Conservation (phyloP, 768 basidiomycete species). For the Multifurca ochricompacta region DNA sequence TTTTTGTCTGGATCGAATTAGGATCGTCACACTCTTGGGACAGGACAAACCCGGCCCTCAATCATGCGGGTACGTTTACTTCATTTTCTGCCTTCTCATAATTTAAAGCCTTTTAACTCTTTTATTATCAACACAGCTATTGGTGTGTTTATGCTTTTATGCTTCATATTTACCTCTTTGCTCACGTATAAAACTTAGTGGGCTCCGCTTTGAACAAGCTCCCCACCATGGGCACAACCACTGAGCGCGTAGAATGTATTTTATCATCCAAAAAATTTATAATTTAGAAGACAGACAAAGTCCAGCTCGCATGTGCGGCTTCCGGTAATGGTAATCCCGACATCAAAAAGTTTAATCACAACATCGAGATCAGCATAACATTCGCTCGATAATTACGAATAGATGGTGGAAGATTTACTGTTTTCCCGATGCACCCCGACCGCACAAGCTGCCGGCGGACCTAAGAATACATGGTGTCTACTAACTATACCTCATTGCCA, state of each 20-base stretch:
- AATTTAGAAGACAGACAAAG: background rate
- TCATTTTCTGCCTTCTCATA: constrained; percentile 11
- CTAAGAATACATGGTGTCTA: constrained; percentile 29
- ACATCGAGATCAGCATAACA: background rate
- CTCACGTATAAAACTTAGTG: constrained; percentile 39
- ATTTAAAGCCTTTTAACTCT: background rate
- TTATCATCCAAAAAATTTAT: background rate
- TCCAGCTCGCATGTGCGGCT: background rate
- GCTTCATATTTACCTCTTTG: background rate
- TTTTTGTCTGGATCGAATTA: background rate
- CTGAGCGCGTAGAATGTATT: constrained; percentile 15
- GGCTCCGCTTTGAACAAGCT: constrained; percentile 83
- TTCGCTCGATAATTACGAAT: background rate
- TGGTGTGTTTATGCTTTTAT: constrained; percentile 32
- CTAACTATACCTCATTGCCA: constrained; percentile 20
- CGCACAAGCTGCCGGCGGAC: constrained; percentile 8
- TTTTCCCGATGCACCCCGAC: constrained; percentile 9
- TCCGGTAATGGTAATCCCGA: background rate
- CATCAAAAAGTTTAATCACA: background rate
- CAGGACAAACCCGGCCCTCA: constrained; percentile 86
- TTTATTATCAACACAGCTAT: constrained; percentile 33
- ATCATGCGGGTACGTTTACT: constrained; percentile 75
- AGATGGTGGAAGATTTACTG: constrained; percentile 1
- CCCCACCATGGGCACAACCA: constrained; percentile 56
- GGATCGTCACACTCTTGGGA: constrained; percentile 4